These are phyloP conservation scores for Aspergillus pseudoterreus DNA, from an alignment of 2,329 filamentous ascomycete species.

Conservation along the genomic window DNA sequence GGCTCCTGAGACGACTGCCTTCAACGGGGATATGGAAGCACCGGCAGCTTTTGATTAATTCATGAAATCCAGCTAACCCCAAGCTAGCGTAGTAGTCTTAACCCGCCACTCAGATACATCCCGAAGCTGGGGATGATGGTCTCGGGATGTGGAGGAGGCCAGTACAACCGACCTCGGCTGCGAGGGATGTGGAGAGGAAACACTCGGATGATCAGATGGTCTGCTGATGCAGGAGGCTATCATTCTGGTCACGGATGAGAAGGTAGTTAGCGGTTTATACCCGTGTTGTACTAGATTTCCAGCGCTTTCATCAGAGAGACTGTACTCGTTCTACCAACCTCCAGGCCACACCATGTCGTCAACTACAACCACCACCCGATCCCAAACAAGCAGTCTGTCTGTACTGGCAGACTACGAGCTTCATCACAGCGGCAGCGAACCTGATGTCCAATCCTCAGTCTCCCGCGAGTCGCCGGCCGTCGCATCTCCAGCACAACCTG, in stretches of 20 bases:
- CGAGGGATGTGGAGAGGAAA: not conserved
- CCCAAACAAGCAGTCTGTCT: slow-evolving; percentile 10
- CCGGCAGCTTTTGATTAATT: not conserved
- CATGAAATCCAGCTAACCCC: not conserved
- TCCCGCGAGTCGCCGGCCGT: not conserved
- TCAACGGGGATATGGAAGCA: not conserved
- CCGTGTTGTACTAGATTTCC: not conserved
- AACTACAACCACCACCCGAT: slow-evolving; percentile 8
- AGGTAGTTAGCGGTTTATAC: not conserved
- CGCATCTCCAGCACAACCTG: slow-evolving; percentile 6
- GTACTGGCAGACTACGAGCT: slow-evolving; percentile 26
- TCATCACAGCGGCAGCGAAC: slow-evolving; percentile 19
- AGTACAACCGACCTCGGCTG: not conserved
- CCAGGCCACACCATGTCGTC: slow-evolving; percentile 20
- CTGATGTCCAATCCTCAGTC: not conserved
- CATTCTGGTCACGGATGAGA: not conserved
- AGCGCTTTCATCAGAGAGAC: not conserved
- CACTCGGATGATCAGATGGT: not conserved
- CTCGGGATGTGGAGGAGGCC: slow-evolving; percentile 22
- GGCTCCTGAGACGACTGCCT: not conserved
- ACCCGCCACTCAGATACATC: not conserved
- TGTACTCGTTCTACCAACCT: slow-evolving; percentile 2
- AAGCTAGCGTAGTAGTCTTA: not conserved
- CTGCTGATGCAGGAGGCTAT: not conserved
- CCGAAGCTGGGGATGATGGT: slow-evolving; percentile 1